Base-by-base conservation (phyloP, 768 basidiomycete species). In the Obba rivulosa region DNA sequence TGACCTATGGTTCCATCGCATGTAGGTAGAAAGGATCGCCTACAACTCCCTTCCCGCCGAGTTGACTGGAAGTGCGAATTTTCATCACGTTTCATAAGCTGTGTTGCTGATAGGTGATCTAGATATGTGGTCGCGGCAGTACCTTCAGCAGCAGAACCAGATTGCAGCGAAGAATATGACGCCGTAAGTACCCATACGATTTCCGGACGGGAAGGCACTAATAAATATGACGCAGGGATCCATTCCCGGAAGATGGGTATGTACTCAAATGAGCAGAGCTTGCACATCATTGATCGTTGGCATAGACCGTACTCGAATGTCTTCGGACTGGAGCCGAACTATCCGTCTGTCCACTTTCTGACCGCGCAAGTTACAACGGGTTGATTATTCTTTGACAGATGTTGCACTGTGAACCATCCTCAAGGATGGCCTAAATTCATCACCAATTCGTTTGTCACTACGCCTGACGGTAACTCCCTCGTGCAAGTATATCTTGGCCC, bases 61-160 rank as follows among this genome's bases (percentile, higher is more conserved):
- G 2, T 57, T 76, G 47, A 76, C 73, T 9, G 74, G 73, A 59
- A 65, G 75, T 73, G 36, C 8, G 3, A 18, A 3, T 18, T 23
- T 14, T 17, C 35, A 24, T 5, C 9, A 7, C 14, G 8, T 40
- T 16, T 17, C n/a, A 9, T 37, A n/a, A n/a, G 13, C 28, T 34
- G 38, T 3, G 34, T 24, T 40, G 21, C 17, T 42, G 36, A 20
- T 37, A 17, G 40, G n/a, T 44, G 38, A 25, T 43, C 41, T 39
- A 78, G 77, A 74, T 55, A 79, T 80, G 75, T 80, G 76, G 78
- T 72, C 76, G 1, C 67, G 76, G 13, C 78, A 80, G 58, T 81
- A 80, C 54, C 62, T 80, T 14, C 80, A 80, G 50, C 73, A 80
- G 54, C 74, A 77, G 57, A 81, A 79, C 53, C 79, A 80, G 55